These are phyloP conservation scores for Phytophthora pseudosyringae DNA, from an alignment of 352 stramenopile species.

Conservation along the genomic window DNA sequence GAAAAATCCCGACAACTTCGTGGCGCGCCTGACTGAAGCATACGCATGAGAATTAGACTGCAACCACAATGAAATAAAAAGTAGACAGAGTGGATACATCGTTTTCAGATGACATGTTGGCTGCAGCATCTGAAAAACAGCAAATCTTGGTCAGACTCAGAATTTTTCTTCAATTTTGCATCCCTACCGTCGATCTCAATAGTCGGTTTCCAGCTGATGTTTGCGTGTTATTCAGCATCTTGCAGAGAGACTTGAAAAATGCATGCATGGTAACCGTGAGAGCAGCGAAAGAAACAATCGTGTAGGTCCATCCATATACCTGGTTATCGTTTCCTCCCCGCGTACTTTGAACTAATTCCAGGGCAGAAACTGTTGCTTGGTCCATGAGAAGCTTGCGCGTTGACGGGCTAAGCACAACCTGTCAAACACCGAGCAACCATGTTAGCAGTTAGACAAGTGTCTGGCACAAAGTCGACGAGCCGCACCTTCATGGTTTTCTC, in stretches of 20 bases:
- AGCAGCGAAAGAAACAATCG: neutral
- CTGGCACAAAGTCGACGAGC: neutral
- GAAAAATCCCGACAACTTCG: conserved; percentile 71
- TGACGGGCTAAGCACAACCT: conserved; percentile 83
- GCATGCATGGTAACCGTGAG: neutral
- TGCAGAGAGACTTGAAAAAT: conserved; percentile 67
- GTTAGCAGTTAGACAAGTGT: neutral
- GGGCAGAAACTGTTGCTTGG: conserved; percentile 73
- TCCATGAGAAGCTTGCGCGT: conserved; percentile 82
- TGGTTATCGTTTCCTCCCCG: conserved; percentile 60
- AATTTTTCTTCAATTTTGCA: neutral
- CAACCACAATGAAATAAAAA: neutral
- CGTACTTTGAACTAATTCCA: conserved; percentile 74
- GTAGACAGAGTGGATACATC: conserved; percentile 49
- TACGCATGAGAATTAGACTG: neutral
- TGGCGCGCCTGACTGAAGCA: conserved; percentile 65
- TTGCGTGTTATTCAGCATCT: conserved; percentile 80
- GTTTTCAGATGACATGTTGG: conserved; percentile 81
- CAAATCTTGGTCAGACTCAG: conserved; percentile 10
- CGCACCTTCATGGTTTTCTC: conserved; percentile 83
- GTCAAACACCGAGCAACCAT: neutral
- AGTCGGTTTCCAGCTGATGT: conserved; percentile 80
- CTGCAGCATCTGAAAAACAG: conserved; percentile 68
- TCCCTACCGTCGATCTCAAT: conserved; percentile 71
- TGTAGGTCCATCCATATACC: conserved; percentile 40